A percentile compares a stretch with the other conserved stretches of the same genome.
Evolutionary conservation across 2,329 filamentous ascomycete species (phyloP).

Genomic region (Hymenoscyphus albidus): DNA sequence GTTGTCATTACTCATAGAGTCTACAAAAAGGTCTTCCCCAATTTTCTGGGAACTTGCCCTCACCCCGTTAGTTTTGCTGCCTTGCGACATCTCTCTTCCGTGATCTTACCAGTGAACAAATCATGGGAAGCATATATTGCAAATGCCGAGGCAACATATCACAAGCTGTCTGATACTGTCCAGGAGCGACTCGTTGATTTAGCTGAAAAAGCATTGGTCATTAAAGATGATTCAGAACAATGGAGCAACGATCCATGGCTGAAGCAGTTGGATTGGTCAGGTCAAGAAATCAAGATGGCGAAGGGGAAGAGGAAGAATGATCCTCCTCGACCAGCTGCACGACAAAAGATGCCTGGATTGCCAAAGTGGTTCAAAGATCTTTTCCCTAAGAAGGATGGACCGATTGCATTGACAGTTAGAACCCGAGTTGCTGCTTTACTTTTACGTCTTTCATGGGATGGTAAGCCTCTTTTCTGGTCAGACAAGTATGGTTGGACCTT

Average conservation of each 20-base stretch:
- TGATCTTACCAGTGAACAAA: conserved; percentile 85
- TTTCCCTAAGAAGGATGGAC: conserved; percentile 63
- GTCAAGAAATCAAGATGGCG: conserved; percentile 84
- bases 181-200: conserved; percentile 69
- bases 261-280: conserved; percentile 90
- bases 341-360: conserved; percentile 93
- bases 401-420: conserved; percentile 77
- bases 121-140: conserved; percentile 83
- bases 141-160: conserved; percentile 82
- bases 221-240: conserved; percentile 64
- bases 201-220: conserved; percentile 70
- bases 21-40: conserved; percentile 89
- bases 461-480: conserved; percentile 87
- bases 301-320: conserved; percentile 88
- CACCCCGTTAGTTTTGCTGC: conserved; percentile 97
- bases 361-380: conserved; percentile 95
- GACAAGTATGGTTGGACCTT: conserved; percentile 93
- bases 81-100: conserved; percentile 84
- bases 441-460: conserved; percentile 82
- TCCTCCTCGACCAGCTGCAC: conserved; percentile 68
- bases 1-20: conserved; percentile 89
- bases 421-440: conserved; percentile 84
- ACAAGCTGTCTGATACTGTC: conserved; percentile 71
- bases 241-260: conserved; percentile 87
- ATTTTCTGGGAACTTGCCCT: conserved; percentile 84